phyloP scores from a whole-genome alignment of 1,284 basidiomycete genomes.

The Pseudozyma pruni region DNA sequence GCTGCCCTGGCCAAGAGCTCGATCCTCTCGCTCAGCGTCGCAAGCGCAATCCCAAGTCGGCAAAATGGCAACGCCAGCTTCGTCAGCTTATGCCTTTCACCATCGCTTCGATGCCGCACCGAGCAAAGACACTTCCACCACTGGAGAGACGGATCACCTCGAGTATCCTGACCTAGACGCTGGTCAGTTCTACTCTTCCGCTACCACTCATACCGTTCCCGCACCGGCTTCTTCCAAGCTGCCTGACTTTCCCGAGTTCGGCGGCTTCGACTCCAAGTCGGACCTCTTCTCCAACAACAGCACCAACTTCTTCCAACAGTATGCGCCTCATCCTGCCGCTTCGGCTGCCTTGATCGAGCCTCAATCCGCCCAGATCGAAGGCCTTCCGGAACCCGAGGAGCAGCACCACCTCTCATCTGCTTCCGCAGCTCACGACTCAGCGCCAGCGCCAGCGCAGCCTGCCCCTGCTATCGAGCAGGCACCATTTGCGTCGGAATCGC shows the following conservation, averaged over 20 bases:
- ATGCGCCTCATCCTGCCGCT: constrained; percentile 23
- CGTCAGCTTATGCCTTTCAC: constrained; percentile 39
- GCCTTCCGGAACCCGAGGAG: constrained; percentile 8
- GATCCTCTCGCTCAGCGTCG: no score
- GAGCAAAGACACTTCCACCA: constrained; percentile 8
- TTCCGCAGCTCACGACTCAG: constrained; percentile 1
- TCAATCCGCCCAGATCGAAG: constrained; percentile 42
- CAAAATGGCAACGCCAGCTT: constrained; percentile 38
- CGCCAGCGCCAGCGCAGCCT: constrained; percentile 2
- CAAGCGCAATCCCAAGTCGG: background rate
- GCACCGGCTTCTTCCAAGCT: constrained; percentile 15
- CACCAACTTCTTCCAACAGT: constrained; percentile 38
- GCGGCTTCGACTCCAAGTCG: constrained; percentile 24
- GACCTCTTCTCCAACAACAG: constrained; percentile 24
- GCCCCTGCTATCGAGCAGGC: background rate
- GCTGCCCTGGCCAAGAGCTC: no score
- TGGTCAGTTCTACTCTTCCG: constrained; percentile 41
- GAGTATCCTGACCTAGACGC: constrained; percentile 45
- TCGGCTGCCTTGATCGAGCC: constrained; percentile 34
- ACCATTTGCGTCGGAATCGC: background rate
- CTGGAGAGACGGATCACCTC: constrained; percentile 14
- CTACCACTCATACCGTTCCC: constrained; percentile 13
- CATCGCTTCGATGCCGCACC: constrained; percentile 36
- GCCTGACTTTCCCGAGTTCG: constrained; percentile 44
- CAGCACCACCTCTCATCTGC: constrained; percentile 2